Percentiles rank a stretch among this genome's conserved stretches.
phyloP scores from a whole-genome alignment of 2,329 filamentous ascomycete species.

The Ophiostoma fasciatum region DNA sequence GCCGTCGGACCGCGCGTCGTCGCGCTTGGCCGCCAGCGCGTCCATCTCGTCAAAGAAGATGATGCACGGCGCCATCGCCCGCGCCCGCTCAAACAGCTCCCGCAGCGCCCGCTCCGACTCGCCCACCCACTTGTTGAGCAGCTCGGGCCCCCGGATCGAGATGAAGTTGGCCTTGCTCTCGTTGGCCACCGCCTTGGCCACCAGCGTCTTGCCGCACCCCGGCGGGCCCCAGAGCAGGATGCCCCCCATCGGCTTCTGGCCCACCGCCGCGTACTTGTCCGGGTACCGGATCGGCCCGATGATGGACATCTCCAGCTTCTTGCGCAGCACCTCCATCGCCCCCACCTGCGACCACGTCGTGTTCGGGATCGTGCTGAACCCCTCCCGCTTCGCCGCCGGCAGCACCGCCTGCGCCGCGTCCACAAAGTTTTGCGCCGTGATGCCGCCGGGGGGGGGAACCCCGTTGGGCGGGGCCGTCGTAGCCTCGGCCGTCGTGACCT shows the following conservation, averaged over 20 bases:
- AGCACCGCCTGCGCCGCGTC: conserved; percentile 60
- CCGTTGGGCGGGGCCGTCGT: too few relatives aligned
- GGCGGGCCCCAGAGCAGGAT: conserved; percentile 94
- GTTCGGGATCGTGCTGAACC: conserved; percentile 85
- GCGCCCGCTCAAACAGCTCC: conserved; percentile 78
- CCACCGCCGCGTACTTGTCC: conserved; percentile 58
- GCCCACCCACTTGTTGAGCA: conserved; percentile 95
- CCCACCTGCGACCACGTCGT: conserved; percentile 91
- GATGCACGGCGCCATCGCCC: conserved; percentile 78
- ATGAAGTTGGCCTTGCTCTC: conserved; percentile 97
- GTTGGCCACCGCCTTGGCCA: conserved; percentile 92
- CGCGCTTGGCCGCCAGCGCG: conserved; percentile 73
- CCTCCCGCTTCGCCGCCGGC: conserved; percentile 76
- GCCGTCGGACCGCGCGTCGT: conserved; percentile 57
- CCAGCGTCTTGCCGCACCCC: conserved; percentile 89
- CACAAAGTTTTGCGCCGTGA: conserved; percentile 50
- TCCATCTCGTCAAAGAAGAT: conserved; percentile 95
- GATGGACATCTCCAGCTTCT: conserved; percentile 72
- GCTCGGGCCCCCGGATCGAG: conserved; percentile 87
- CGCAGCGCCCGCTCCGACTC: conserved; percentile 89
- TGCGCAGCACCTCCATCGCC: conserved; percentile 62
- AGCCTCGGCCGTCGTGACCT: conserved; percentile 1
- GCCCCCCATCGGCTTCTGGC: conserved; percentile 68
- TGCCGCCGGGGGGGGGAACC: too few relatives aligned
- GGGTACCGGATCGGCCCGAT: conserved; percentile 80